A percentile compares a stretch with the other conserved stretches of the same genome.
These are phyloP conservation scores for Penicillium corylophilum DNA, from an alignment of 2,329 filamentous ascomycete genomes.

Conservation along the genomic window DNA sequence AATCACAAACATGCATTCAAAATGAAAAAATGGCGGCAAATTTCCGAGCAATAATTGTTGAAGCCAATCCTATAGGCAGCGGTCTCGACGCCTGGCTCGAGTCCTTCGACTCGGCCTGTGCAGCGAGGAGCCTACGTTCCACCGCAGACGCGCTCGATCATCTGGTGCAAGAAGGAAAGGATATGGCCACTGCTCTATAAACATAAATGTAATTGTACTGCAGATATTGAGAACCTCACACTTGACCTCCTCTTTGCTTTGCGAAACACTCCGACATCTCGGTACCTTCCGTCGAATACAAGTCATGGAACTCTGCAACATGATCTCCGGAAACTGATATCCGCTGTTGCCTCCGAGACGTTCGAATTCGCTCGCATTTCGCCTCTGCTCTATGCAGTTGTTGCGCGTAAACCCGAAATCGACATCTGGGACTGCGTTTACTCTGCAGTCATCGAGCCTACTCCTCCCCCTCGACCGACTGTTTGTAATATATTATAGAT, in stretches of 20 bases:
- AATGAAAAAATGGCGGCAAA: background rate
- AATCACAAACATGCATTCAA: constrained; percentile 1
- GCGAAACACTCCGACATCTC: constrained; percentile 1
- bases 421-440: too few species aligned
- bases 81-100: background rate
- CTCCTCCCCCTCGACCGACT: too few species aligned
- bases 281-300: background rate
- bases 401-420: background rate
- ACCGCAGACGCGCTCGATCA: background rate
- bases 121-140: background rate
- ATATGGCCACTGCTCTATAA: background rate
- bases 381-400: background rate
- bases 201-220: background rate
- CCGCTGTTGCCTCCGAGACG: background rate
- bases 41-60: background rate
- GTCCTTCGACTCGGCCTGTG: background rate
- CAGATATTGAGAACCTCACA: background rate
- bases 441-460: too few species aligned
- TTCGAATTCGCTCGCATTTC: background rate
- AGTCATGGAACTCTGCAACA: too few species aligned
- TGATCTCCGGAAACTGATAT: too few species aligned
- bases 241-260: constrained; percentile 1
- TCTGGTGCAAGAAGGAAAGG: constrained; percentile 1
- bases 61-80: background rate
- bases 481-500: too few species aligned